Percentiles rank a stretch among this genome's conserved stretches.
phyloP scores from a whole-genome alignment of 768 basidiomycete genomes.

The Rickenella mellea region DNA sequence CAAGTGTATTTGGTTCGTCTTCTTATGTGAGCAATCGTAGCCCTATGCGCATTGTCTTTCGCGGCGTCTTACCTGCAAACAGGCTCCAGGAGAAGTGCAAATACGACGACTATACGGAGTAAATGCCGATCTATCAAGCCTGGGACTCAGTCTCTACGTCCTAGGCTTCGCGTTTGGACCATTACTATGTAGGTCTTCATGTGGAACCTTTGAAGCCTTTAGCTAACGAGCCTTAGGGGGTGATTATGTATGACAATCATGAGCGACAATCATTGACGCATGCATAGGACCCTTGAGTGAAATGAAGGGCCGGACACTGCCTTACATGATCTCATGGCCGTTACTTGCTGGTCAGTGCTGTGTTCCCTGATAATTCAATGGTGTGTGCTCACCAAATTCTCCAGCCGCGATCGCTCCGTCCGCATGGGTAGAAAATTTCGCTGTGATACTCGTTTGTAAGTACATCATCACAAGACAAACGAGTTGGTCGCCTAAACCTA shows the following conservation, averaged over 20 bases:
- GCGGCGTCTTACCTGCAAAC: not conserved
- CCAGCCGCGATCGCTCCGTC: not conserved
- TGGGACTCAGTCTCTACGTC: conserved; percentile 14
- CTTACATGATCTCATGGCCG: conserved; percentile 3
- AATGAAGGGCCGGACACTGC: conserved; percentile 2
- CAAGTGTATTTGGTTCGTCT: conserved; percentile 12
- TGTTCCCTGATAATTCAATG: not conserved
- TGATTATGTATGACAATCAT: not conserved
- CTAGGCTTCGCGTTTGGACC: conserved; percentile 13
- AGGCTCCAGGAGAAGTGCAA: conserved; percentile 13
- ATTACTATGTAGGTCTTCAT: conserved; percentile 9
- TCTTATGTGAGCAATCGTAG: conserved; percentile 8
- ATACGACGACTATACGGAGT: conserved; percentile 10
- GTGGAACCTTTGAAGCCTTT: not conserved
- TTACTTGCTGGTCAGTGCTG: not conserved
- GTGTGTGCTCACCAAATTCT: not conserved
- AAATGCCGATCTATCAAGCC: conserved; percentile 9
- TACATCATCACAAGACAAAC: too few species aligned
- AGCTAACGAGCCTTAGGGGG: not conserved
- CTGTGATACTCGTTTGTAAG: conserved; percentile 1
- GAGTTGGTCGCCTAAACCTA: too few species aligned
- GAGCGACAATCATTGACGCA: not conserved
- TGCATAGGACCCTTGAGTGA: conserved; percentile 3
- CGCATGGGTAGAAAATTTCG: conserved; percentile 3
- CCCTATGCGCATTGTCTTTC: not conserved